Evolutionary conservation across 2,329 filamentous ascomycete genomes (phyloP).

Genomic region (Ceratocystis lukuohia): DNA sequence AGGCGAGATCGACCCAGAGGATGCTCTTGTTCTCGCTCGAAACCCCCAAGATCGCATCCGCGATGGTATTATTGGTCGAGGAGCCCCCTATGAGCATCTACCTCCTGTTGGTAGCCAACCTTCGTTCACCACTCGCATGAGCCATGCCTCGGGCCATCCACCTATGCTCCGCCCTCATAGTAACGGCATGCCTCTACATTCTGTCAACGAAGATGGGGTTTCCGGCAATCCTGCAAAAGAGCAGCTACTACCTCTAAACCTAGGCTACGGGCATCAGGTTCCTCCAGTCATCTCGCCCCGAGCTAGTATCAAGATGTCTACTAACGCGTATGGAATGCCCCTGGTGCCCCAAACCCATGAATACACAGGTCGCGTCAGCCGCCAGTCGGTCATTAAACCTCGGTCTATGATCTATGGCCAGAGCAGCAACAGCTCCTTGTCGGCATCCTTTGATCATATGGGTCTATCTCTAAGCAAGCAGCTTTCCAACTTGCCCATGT

Average conservation of each 20-base stretch:
- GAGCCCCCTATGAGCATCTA: conserved; percentile 3
- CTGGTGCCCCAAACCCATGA: background rate
- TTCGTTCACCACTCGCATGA: background rate
- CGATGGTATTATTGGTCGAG: background rate
- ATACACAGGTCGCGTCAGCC: conserved; percentile 1
- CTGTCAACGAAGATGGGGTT: background rate
- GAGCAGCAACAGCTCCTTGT: background rate
- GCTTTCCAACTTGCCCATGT: background rate
- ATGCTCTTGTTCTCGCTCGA: background rate
- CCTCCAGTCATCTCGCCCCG: background rate
- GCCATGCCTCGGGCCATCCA: background rate
- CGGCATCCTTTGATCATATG: background rate
- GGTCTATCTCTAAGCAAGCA: background rate
- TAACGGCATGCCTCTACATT: background rate
- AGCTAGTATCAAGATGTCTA: background rate
- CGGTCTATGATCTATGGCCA: background rate
- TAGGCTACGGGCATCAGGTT: background rate
- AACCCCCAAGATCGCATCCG: background rate
- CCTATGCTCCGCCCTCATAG: background rate
- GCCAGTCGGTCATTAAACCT: background rate
- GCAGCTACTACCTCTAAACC: background rate
- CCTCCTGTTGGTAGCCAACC: background rate
- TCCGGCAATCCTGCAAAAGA: background rate
- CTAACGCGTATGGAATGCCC: conserved; percentile 10
- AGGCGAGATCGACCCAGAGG: background rate